Base-by-base conservation (phyloP, 1,284 basidiomycete genomes). In the Heterobasidion parviporum region DNA sequence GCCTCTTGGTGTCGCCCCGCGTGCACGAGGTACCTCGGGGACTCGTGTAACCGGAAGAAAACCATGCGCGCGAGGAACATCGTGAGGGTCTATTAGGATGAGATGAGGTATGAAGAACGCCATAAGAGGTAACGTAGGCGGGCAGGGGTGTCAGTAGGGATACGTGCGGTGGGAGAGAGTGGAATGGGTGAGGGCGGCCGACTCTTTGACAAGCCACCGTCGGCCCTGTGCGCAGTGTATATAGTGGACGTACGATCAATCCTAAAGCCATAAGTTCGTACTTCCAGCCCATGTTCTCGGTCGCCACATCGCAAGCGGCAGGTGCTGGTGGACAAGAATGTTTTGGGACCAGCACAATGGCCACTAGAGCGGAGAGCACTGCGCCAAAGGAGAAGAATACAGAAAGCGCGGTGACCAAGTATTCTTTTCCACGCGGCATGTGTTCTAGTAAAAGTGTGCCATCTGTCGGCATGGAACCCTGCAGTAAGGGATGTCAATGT, bases 401-500 rank as follows among this genome's bases (percentile, higher is more conserved):
- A 6, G 93, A 96, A n/a, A 98, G 80, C 0, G 90, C 91, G 0
- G 95, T 98, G 51, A 98, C 87, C 38, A 98, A 83, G 68, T 95
- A 95, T 65, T 95, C 87, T 63, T 94, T 94, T 16, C 83, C 82
- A 62, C 88, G 85, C 0, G 96, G 96, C 73, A 98, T 87, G 64
- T 97, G 94, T 68, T 99, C 96, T 4, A 98, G 79, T 53, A 98
- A 83, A 6, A 97, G 82, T 0, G 94, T 97, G 2, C 95, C 95
- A 64, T 98, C 95, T 0, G 94, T 98, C 0, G 95, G 96, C 93
- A 98, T 96, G 1, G 91, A 94, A 9, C 92, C 89, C 87, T 90
- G 56, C 44, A 50, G 26, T 57, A 43, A 15, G 14, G 14, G 12
- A 6, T 35, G n/a, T 55, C 45, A 55, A 57, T 62, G 57, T 10